Evolutionary conservation across 2,329 filamentous ascomycete genomes (phyloP).

Genomic region (Fusarium armeniacum): DNA sequence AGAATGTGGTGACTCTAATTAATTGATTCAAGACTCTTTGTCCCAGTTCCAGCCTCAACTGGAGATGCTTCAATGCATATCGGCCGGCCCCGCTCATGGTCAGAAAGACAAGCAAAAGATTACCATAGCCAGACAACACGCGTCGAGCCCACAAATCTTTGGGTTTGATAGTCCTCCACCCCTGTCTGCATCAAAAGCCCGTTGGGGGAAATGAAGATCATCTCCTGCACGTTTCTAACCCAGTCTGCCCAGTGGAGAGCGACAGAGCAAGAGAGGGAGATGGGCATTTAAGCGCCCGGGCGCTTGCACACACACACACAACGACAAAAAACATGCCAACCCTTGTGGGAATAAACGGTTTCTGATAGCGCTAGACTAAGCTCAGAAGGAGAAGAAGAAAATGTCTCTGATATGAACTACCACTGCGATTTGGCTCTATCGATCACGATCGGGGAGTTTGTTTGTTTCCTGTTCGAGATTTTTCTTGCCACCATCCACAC

Average conservation of each 20-base stretch:
- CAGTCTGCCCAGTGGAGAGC: conserved; percentile 8
- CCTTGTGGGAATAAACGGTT: background rate
- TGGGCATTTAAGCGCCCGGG: conserved; percentile 36
- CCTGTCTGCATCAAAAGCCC: conserved; percentile 30
- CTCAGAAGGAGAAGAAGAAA: conserved; percentile 5
- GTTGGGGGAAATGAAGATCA: conserved; percentile 49
- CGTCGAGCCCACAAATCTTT: conserved; percentile 41
- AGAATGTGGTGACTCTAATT: conserved; percentile 20
- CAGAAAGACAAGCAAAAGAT: conserved; percentile 11
- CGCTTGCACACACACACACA: conserved; percentile 29
- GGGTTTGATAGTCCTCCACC: conserved; percentile 26
- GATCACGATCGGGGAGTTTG: conserved; percentile 39
- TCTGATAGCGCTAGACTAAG: conserved; percentile 30
- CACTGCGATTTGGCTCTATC: conserved; percentile 8
- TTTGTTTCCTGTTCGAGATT: background rate
- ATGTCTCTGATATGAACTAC: conserved; percentile 33
- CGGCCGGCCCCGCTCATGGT: conserved; percentile 29
- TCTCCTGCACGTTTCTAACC: conserved; percentile 32
- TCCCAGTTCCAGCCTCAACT: conserved; percentile 4
- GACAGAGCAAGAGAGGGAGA: background rate
- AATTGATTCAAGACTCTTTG: background rate
- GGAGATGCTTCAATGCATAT: conserved; percentile 8
- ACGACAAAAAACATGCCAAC: background rate
- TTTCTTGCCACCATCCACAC: conserved; percentile 18
- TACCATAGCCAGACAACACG: conserved; percentile 38